These are phyloP conservation scores for Yarrowia sp. DNA, from an alignment of 805 yeast species.

Conservation along the genomic window DNA sequence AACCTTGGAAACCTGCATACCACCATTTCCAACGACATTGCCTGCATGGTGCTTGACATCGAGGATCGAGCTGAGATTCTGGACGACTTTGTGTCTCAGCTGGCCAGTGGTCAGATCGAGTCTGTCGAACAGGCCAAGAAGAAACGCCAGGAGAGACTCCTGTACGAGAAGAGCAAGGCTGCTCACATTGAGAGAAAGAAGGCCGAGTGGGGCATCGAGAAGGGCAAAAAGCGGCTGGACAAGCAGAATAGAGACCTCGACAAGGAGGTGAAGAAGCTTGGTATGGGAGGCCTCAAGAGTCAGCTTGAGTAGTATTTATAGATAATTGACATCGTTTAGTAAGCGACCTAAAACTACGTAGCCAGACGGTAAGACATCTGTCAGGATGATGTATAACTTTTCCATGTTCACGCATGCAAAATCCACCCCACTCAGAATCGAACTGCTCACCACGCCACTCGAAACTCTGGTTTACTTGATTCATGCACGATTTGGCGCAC, in stretches of 20 bases:
- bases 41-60: not conserved
- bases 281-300: not conserved
- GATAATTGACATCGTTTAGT: too few relatives aligned
- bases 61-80: not conserved
- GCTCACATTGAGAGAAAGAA: not conserved
- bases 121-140: not conserved
- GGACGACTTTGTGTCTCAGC: not conserved
- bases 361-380: too few relatives aligned
- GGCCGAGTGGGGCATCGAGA: not conserved
- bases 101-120: not conserved
- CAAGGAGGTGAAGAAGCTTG: not conserved
- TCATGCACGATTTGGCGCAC: not conserved
- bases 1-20: not conserved
- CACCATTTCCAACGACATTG: not conserved
- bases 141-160: not conserved
- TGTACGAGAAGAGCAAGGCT: conserved; percentile 11
- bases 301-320: conserved; percentile 3
- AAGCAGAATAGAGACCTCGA: not conserved
- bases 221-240: not conserved
- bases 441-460: not conserved
- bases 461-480: not conserved
- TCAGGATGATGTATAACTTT: too few relatives aligned
- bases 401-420: too few relatives aligned
- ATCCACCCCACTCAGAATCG: not conserved
- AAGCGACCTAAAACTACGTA: too few relatives aligned